These are phyloP conservation scores for Clonostachys rosea DNA, from an alignment of 2,329 filamentous ascomycete genomes.

Conservation along the genomic window DNA sequence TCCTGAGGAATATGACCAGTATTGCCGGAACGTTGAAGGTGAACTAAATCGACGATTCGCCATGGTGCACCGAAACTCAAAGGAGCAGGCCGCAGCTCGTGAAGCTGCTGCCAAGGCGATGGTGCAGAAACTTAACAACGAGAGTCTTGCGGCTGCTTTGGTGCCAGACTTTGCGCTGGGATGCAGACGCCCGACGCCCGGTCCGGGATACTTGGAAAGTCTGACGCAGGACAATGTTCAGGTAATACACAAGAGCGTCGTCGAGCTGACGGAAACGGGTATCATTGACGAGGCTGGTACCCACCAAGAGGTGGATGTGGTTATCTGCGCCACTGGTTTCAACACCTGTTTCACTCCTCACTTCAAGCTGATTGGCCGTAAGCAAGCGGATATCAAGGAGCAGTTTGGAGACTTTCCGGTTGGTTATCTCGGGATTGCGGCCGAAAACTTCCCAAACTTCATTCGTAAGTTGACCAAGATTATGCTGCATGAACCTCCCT, in stretches of 20 bases:
- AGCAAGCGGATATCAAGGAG: conserved; percentile 33
- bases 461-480: neutral
- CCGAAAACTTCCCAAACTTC: conserved; percentile 40
- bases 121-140: conserved; percentile 16
- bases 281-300: conserved; percentile 41
- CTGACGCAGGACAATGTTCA: conserved; percentile 38
- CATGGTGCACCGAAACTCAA: conserved; percentile 9
- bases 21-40: neutral
- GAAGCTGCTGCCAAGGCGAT: conserved; percentile 35
- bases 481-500: conserved; percentile 7
- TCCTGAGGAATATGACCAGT: neutral
- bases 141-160: conserved; percentile 30
- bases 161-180: conserved; percentile 40
- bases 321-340: conserved; percentile 17
- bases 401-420: conserved; percentile 50
- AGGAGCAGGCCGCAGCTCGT: conserved; percentile 33
- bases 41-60: neutral
- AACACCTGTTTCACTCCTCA: conserved; percentile 43
- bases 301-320: conserved; percentile 45
- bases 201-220: conserved; percentile 38
- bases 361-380: conserved; percentile 35
- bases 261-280: conserved; percentile 24
- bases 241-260: conserved; percentile 39
- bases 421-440: conserved; percentile 40
- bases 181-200: conserved; percentile 39